Evolutionary conservation across 208 protist genomes (phyloP), one percentile per base, ranked within the genome.

Genomic region (Leishmania tarentolae): DNA sequence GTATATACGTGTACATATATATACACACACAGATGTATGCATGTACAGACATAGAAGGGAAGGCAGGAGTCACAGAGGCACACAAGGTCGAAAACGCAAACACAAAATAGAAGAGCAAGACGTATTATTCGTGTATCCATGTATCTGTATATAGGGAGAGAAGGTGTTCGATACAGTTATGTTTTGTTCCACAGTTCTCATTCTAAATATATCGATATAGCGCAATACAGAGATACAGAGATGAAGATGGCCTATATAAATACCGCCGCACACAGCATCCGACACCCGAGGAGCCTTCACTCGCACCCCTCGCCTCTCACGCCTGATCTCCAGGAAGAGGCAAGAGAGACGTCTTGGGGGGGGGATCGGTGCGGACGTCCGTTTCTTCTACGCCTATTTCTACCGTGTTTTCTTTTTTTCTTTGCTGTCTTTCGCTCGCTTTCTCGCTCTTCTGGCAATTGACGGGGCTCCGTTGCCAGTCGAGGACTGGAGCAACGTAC

Each of bases 1-100:
- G 28, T 68, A 76, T 59, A 81, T 52, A 70, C 74, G 70, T 85
- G 50, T 24, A 78, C 0, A 78, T 44, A 40, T 57, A 8, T 85
- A 0, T 52, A 75, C 56, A 57, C 19, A 31, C 53, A 24, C 0
- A 69, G 3, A 31, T 82, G 44, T 44, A 42, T 42, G 47, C n/a
- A 65, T 66, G 69, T 65, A 13, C 72, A n/a, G 11, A 28, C 72
- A 15, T 63, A 21, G 53, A 7, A 53, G 2, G 52, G 53, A 35
- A 53, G 15, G 31, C 17, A 69, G 31, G 21, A 44, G 65, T 13
- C 31, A 44, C 31, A 4, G 65, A 21, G 59, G 5, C 13, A 66
- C 21, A 35, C 28, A 61, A 31, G 5, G n/a, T 9, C 50, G 61
- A 31, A 1, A 7, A 66, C 61, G 9, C 0, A 40, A 28, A 66